Evolutionary conservation across 345 rosid genomes (phyloP).

Genomic region (Eucalyptus fibrosa): DNA sequence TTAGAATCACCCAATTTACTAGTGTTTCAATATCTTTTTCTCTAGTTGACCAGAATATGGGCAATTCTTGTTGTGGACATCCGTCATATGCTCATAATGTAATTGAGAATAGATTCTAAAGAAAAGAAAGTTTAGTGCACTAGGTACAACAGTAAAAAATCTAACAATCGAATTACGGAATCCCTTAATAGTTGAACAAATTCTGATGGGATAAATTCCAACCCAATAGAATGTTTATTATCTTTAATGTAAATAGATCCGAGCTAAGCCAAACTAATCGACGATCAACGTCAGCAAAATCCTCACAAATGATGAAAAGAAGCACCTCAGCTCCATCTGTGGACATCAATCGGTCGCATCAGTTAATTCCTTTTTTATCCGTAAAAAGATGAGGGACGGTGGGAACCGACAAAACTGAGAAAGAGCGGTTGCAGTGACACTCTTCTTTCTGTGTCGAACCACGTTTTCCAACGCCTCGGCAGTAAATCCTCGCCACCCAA

Average conservation of each 20-base stretch:
- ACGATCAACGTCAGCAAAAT: neutral
- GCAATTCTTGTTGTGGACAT: too few species aligned
- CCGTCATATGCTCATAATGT: too few species aligned
- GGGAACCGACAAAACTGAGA: neutral
- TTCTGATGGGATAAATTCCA: neutral
- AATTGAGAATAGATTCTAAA: too few species aligned
- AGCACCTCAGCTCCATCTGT: neutral
- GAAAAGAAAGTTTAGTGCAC: too few species aligned
- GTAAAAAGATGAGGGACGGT: neutral
- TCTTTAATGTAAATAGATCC: neutral
- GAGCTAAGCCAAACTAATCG: neutral
- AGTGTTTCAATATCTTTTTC: too few species aligned
- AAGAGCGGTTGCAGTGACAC: neutral
- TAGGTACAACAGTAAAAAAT: too few species aligned
- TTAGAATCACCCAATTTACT: too few species aligned
- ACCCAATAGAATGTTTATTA: neutral
- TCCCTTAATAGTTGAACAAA: accelerated
- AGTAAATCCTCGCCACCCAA: neutral
- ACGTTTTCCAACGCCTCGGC: neutral
- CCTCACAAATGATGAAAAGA: neutral
- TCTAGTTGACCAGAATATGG: too few species aligned
- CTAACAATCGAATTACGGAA: too few species aligned
- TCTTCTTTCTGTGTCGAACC: neutral
- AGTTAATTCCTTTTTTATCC: neutral
- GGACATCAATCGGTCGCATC: neutral